Base-by-base conservation (phyloP, 805 yeast genomes). In the Groenewaldozyma tartarivorans region DNA sequence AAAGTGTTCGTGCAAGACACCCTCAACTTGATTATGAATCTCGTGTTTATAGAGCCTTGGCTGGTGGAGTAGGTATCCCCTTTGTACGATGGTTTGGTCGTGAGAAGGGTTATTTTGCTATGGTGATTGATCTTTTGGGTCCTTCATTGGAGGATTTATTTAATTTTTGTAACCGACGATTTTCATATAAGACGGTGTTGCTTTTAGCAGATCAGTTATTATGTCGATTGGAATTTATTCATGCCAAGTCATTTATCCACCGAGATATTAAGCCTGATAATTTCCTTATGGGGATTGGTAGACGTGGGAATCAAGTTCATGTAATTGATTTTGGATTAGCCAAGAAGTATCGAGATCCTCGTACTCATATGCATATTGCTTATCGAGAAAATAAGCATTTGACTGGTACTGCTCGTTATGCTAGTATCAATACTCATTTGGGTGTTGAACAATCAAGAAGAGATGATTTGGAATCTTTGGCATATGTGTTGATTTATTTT, bases 1-100 rank as follows among this genome's bases (percentile, higher is more conserved):
- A 90, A 60, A 80, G 83, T 48, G 77, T 83, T 40, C 72, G 81
- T 43, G 95, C 97, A 2, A 84, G 86, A 57, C 97, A 92, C 60
- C 97, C 98, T 1, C 98, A 90, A 65, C 72, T 90, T 50, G 96
- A 90, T 57, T 92, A 90, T 60, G 98, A 90, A 63, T 95, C 96
- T 13, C 79, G 94, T 52, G 97, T 92, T 26, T 90, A 90, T 68
- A 86, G 83, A 58, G 88, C 95, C 2, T 67, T 90, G 41, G 80
- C 94, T 49, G 98, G 97, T 29, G 97, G 97, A 24, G 90, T 90
- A 29, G 97, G 98, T 24, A 87, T 90, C 44, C 97, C 98, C 2
- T 88, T 87, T 64, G 87, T 90, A 26, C 77, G 97, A 61, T 90
- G 96, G 94, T 88, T 78, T 61, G 98, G 97, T 30, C 82, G 94